A percentile compares a stretch with the other conserved stretches of the same genome.
Conservation (phyloP, 768 basidiomycete species). For the Coprinellus micaceus region DNA sequence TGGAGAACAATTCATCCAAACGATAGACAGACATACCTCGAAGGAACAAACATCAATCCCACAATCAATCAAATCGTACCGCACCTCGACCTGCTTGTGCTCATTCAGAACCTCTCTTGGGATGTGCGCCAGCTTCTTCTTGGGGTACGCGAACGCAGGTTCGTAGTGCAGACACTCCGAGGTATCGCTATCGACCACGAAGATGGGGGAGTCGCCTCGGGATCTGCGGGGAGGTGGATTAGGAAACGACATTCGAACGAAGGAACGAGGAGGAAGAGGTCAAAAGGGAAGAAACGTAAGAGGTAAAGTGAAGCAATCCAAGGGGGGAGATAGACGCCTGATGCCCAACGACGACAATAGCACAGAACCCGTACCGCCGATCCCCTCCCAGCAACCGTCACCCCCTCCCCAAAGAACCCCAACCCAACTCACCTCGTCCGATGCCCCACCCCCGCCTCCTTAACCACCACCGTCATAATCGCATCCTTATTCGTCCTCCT, state of each 20-base stretch:
- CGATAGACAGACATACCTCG: slow-evolving; percentile 51
- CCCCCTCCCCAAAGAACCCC: neutral
- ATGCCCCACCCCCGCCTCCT: slow-evolving; percentile 69
- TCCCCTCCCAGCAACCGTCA: neutral
- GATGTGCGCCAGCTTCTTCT: slow-evolving; percentile 54
- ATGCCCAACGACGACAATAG: no score
- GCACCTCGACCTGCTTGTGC: slow-evolving; percentile 80
- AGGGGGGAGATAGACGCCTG: no score
- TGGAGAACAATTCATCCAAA: neutral
- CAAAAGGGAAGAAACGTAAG: no score
- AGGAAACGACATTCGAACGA: no score
- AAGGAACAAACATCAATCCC: slow-evolving; percentile 92
- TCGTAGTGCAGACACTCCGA: slow-evolving; percentile 86
- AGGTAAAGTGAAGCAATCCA: no score
- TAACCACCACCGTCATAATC: slow-evolving; percentile 95
- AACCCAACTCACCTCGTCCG: slow-evolving; percentile 57
- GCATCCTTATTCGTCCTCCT: slow-evolving; percentile 86
- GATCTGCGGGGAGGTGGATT: slow-evolving; percentile 42
- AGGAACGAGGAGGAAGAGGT: no score
- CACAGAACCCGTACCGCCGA: neutral
- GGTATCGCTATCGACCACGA: slow-evolving; percentile 72
- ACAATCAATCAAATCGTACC: slow-evolving; percentile 85
- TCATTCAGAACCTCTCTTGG: slow-evolving; percentile 73
- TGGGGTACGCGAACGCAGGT: slow-evolving; percentile 66
- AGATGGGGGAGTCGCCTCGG: slow-evolving; percentile 69